These are phyloP conservation scores for Plasmodium falciparum DNA, from an alignment of 169 alveolate species.

Conservation along the genomic window DNA sequence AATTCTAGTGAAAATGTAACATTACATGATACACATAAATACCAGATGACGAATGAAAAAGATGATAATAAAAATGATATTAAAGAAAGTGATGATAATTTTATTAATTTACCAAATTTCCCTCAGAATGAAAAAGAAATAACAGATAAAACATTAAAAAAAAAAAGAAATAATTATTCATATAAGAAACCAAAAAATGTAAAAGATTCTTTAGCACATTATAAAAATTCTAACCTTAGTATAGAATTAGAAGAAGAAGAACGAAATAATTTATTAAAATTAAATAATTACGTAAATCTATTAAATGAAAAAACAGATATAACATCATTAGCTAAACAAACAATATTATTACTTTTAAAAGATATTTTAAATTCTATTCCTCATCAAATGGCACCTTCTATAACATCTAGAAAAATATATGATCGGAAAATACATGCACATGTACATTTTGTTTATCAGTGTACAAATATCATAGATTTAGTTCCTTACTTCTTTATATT, in stretches of 20 bases:
- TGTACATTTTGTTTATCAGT: constrained; percentile 69
- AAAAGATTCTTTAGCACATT: constrained; percentile 20
- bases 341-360: constrained; percentile 70
- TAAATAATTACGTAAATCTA: constrained; percentile 54
- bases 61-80: not conserved
- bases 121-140: not conserved
- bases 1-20: no score
- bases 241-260: constrained; percentile 39
- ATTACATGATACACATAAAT: no score
- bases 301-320: constrained; percentile 19
- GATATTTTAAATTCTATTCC: constrained; percentile 70
- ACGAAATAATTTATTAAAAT: constrained; percentile 37
- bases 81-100: constrained; percentile 28
- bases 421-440: constrained; percentile 69
- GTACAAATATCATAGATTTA: constrained; percentile 18
- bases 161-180: constrained; percentile 14
- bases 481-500: constrained; percentile 72
- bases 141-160: constrained; percentile 18
- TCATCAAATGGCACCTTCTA: constrained; percentile 76
- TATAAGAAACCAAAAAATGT: constrained; percentile 34
- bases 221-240: constrained; percentile 23
- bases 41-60: no score
- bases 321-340: constrained; percentile 65
- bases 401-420: constrained; percentile 56
- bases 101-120: no score